Percentiles rank a stretch among this genome's conserved stretches.
These are phyloP conservation scores for Colletotrichum sp. DNA, from an alignment of 2,329 filamentous ascomycete genomes.

Conservation along the genomic window DNA sequence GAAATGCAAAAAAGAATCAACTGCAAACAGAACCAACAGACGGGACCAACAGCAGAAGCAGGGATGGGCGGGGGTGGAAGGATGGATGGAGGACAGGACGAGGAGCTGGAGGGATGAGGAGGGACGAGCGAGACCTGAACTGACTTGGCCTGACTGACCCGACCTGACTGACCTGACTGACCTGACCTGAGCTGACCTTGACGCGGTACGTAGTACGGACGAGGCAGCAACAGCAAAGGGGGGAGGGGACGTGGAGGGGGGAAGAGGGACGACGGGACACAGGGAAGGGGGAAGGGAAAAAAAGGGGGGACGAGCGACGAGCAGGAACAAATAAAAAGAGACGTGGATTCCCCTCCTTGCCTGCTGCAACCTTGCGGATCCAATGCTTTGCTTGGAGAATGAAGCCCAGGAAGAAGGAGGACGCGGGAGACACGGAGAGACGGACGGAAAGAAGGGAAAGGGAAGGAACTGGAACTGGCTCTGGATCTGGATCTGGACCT, in stretches of 20 bases:
- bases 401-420: neutral
- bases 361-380: neutral
- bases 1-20: neutral
- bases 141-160: neutral
- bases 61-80: neutral
- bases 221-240: neutral
- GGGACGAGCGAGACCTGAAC: neutral
- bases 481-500: neutral
- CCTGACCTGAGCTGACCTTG: neutral
- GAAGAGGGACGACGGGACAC: neutral
- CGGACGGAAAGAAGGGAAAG: neutral
- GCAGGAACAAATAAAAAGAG: neutral
- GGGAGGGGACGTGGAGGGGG: no score
- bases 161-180: neutral
- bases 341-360: neutral
- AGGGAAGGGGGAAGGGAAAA: neutral
- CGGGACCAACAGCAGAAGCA: neutral
- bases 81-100: neutral
- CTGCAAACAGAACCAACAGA: neutral
- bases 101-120: neutral
- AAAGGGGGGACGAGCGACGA: neutral
- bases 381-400: neutral
- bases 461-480: neutral
- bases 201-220: neutral
- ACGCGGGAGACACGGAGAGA: neutral